A percentile compares a stretch with the other conserved stretches of the same genome.
Evolutionary conservation across 495 filamentous ascomycete species (phyloP).

Genomic region (Hypoxylon fragiforme): DNA sequence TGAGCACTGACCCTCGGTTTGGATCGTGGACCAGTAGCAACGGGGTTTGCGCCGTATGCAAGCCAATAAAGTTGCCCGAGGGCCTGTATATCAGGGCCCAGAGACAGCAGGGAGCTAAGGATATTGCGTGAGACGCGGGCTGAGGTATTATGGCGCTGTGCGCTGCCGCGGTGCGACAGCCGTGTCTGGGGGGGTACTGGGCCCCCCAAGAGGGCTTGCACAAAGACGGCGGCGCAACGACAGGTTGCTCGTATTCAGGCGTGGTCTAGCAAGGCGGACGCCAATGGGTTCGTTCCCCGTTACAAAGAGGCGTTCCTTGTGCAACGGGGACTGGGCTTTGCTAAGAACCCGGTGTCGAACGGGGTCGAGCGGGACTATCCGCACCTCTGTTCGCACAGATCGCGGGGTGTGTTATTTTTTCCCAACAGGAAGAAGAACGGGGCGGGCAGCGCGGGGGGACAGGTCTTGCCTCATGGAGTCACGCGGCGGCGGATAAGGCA

Average conservation of each 20-base stretch:
- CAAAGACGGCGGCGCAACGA: conserved; percentile 32
- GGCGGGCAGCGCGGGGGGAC: conserved; percentile 38
- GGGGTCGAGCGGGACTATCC: conserved; percentile 34
- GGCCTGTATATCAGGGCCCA: conserved; percentile 31
- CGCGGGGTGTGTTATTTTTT: conserved; percentile 42
- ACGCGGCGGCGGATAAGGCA: conserved; percentile 53
- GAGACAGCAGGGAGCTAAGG: conserved; percentile 31
- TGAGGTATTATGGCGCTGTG: conserved; percentile 39
- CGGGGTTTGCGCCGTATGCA: conserved; percentile 25
- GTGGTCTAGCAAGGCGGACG: conserved; percentile 35
- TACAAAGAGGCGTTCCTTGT: conserved; percentile 49
- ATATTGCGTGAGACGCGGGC: conserved; percentile 40
- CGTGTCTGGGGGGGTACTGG: conserved; percentile 33
- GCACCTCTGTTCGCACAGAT: conserved; percentile 37
- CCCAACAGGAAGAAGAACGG: conserved; percentile 37
- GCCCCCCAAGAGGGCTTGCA: conserved; percentile 29
- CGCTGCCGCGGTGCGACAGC: conserved; percentile 41
- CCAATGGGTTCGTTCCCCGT: conserved; percentile 52
- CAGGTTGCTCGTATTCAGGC: conserved; percentile 41
- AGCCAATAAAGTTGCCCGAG: conserved; percentile 31
- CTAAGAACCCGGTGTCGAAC: conserved; percentile 15
- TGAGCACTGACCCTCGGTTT: conserved; percentile 31
- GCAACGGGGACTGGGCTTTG: conserved; percentile 40
- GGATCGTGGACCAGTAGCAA: conserved; percentile 35
- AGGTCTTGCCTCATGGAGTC: conserved; percentile 44